These are phyloP conservation scores for Coccomyxa subellipsoidea DNA, from an alignment of 163 green algal genomes.

Conservation along the genomic window DNA sequence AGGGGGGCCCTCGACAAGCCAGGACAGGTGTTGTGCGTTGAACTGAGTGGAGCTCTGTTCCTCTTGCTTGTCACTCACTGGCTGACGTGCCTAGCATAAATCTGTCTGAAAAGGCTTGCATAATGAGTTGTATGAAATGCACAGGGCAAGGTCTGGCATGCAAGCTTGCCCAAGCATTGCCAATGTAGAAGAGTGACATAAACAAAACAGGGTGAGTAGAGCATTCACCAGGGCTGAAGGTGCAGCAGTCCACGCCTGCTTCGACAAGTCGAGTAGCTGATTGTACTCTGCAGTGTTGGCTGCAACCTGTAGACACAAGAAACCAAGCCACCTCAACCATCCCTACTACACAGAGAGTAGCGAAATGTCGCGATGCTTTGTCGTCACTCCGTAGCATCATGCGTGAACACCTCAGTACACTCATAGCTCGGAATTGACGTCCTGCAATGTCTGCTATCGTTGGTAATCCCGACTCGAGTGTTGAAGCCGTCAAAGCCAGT, in stretches of 20 bases:
- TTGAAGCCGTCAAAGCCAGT: background rate
- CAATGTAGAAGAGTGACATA: too few relatives aligned
- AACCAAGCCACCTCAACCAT: background rate
- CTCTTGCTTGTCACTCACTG: too few relatives aligned
- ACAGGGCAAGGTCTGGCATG: too few relatives aligned
- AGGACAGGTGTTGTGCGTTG: too few relatives aligned
- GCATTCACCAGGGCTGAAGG: background rate
- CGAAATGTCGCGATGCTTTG: background rate
- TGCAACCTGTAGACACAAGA: background rate
- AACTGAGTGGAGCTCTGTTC: too few relatives aligned
- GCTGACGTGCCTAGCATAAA: too few relatives aligned
- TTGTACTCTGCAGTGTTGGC: constrained; percentile 1
- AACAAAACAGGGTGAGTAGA: too few relatives aligned
- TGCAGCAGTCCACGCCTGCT: background rate
- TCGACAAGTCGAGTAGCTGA: background rate
- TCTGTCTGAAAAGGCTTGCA: too few relatives aligned
- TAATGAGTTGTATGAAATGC: too few relatives aligned
- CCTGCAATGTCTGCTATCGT: background rate
- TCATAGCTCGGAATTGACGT: background rate
- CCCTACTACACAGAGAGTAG: background rate
- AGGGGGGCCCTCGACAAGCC: too few relatives aligned
- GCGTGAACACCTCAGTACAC: background rate
- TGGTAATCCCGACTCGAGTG: background rate
- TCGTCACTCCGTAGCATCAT: background rate
- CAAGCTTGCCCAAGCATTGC: background rate